Base-by-base conservation (phyloP, 176 grass and related monocot genomes). In the Pontederia crassipes region DNA sequence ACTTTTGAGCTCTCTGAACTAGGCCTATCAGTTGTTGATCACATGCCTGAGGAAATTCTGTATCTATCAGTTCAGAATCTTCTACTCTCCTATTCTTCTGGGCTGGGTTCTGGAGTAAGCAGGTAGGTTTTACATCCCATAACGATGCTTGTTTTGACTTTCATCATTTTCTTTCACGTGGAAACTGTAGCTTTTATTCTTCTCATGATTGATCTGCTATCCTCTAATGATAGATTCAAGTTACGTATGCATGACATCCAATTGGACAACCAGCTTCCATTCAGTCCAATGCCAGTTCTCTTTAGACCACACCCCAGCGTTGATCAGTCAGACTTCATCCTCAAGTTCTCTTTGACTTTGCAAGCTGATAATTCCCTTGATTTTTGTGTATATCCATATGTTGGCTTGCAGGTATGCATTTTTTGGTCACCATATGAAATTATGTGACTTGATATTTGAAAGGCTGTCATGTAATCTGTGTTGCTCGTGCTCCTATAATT, bases 21-120 rank as follows among this genome's bases (percentile, higher is more conserved):
- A 54, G 87, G 92, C 4, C 32, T 97, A 56, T 97, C 92, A 66
- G 62, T 97, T 35, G 75, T 91, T 45, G 92, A 97, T 74, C 92
- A 97, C 83, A 91, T 97, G 92, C 92, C 92, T 40, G 92, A 97
- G 65, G 92, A 97, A 80, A 70, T 97, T 78, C 54, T 97, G 57
- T 97, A 88, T 72, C 74, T 97, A 49, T 97, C 92, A 40, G 79
- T 97, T 57, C 92, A 97, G 70, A 89, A 91, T 64, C 57, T 91
- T n/a, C 62, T 88, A 65, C 73, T 97, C 65, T 80, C 78, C 57
- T 97, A 97, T 69, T 97, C 87, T 8, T 97, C 92, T 78, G 92
- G 92, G 54, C 67, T 97, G 76, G 92, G 92, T 35, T 97, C 92
- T 67, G 92, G 83, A 77, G 75, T 97, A 51, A 91, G 83, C 71